Percentiles rank a stretch among this genome's conserved stretches.
phyloP scores from a whole-genome alignment of 495 filamentous ascomycete genomes.

The Aspergillus bridgeri region DNA sequence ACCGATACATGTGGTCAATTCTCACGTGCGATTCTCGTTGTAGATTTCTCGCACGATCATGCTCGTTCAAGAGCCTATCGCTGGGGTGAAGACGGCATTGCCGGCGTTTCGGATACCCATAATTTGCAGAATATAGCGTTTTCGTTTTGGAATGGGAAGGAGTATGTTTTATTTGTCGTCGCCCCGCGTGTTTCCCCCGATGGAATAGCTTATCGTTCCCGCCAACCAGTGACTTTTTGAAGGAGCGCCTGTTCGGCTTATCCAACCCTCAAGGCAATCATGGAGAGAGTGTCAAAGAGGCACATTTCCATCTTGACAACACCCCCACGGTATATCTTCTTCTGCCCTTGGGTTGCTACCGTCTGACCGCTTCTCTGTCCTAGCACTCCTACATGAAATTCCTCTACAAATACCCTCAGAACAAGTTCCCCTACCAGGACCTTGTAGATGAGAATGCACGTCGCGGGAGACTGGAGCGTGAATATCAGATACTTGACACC shows the following conservation, averaged over 20 bases:
- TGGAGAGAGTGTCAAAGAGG: slow-evolving; percentile 94
- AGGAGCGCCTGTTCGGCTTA: slow-evolving; percentile 89
- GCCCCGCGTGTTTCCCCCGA: neutral
- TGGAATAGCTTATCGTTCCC: slow-evolving; percentile 9
- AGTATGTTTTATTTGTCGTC: slow-evolving; percentile 56
- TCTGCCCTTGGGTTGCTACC: neutral
- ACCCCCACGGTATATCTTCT: slow-evolving; percentile 55
- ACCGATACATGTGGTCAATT: neutral
- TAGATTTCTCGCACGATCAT: slow-evolving; percentile 92
- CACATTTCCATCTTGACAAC: slow-evolving; percentile 94
- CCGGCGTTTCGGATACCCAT: slow-evolving; percentile 89
- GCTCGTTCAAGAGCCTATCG: slow-evolving; percentile 82
- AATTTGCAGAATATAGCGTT: slow-evolving; percentile 89
- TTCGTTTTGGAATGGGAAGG: slow-evolving; percentile 96
- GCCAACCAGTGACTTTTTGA: slow-evolving; percentile 73
- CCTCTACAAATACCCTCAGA: slow-evolving; percentile 95
- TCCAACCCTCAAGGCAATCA: slow-evolving; percentile 96
- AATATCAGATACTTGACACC: slow-evolving; percentile 91
- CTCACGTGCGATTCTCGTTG: neutral
- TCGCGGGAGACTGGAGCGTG: slow-evolving; percentile 67
- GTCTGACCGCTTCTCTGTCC: slow-evolving; percentile 2
- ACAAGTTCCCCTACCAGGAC: slow-evolving; percentile 85
- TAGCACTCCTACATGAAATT: slow-evolving; percentile 99
- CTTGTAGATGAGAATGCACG: slow-evolving; percentile 77
- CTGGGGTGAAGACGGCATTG: slow-evolving; percentile 98